Conservation (phyloP, 1,139 yeast genomes). For the Lodderomyces theae region DNA sequence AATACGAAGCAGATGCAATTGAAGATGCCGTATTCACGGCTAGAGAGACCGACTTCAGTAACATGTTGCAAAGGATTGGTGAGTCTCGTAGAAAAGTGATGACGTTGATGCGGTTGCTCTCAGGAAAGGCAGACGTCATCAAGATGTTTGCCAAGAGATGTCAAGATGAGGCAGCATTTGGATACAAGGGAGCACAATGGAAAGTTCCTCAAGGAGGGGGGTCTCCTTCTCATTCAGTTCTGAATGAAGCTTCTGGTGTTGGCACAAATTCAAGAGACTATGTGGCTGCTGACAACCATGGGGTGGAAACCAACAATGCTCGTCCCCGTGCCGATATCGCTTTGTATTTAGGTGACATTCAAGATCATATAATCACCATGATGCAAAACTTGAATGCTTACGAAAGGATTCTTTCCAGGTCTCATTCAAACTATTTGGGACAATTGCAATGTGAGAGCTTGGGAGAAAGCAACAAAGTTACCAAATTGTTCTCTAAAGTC, state of each 20-base stretch:
- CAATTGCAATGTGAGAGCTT: conserved; percentile 92
- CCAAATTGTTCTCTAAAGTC: conserved; percentile 84
- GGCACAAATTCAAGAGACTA: not conserved
- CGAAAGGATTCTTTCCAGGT: conserved; percentile 88
- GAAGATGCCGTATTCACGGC: conserved; percentile 61
- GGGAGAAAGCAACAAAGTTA: conserved; percentile 77
- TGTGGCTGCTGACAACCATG: not conserved
- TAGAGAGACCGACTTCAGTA: conserved; percentile 52
- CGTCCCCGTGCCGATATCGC: conserved; percentile 84
- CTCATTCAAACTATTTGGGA: conserved; percentile 89
- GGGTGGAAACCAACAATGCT: conserved; percentile 24
- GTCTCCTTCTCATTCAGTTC: not conserved
- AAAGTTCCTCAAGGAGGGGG: not conserved
- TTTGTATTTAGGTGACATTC: conserved; percentile 91
- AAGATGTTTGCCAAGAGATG: conserved; percentile 97
- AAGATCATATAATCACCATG: conserved; percentile 96
- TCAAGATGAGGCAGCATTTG: conserved; percentile 51
- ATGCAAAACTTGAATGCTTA: conserved; percentile 84
- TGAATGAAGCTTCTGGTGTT: not conserved
- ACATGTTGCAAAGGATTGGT: conserved; percentile 76
- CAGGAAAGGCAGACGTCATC: conserved; percentile 96
- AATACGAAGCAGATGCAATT: conserved; percentile 84
- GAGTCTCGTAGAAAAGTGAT: conserved; percentile 84
- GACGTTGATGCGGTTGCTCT: conserved; percentile 79
- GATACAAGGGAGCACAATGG: conserved; percentile 10